Conservation (phyloP, 108 stramenopile genomes). For the Discostella stelligeroides region DNA sequence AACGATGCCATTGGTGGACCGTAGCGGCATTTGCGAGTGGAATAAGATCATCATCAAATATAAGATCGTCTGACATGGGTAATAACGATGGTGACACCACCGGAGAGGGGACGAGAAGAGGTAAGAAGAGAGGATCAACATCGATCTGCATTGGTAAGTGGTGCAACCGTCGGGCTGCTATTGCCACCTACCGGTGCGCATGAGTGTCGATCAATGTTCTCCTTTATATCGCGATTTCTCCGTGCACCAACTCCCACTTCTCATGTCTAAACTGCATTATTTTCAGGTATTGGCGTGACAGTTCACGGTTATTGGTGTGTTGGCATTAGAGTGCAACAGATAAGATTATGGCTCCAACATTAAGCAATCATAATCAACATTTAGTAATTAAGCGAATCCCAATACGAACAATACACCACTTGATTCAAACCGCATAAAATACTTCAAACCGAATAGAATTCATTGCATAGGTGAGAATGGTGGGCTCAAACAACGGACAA, state of each 20-base stretch:
- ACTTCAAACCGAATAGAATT: too few relatives aligned
- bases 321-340: neutral
- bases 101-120: too few relatives aligned
- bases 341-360: neutral
- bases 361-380: neutral
- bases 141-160: slow-evolving; percentile 54
- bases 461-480: too few relatives aligned
- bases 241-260: neutral
- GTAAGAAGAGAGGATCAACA: slow-evolving; percentile 1
- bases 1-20: slow-evolving; percentile 89
- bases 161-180: slow-evolving; percentile 75
- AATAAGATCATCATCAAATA: slow-evolving; percentile 15
- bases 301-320: neutral
- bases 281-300: too few relatives aligned
- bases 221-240: too few relatives aligned
- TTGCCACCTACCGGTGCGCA: slow-evolving; percentile 59
- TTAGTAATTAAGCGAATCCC: too few relatives aligned
- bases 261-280: too few relatives aligned
- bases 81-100: too few relatives aligned
- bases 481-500: too few relatives aligned
- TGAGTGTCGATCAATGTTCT: neutral
- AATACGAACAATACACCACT: too few relatives aligned
- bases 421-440: too few relatives aligned
- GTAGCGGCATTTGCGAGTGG: slow-evolving; percentile 73
- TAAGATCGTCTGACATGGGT: too few relatives aligned